Percentiles rank a stretch among this genome's conserved stretches.
Conservation (phyloP, 1,284 basidiomycete species). For the Tylopilus orsonianus region DNA sequence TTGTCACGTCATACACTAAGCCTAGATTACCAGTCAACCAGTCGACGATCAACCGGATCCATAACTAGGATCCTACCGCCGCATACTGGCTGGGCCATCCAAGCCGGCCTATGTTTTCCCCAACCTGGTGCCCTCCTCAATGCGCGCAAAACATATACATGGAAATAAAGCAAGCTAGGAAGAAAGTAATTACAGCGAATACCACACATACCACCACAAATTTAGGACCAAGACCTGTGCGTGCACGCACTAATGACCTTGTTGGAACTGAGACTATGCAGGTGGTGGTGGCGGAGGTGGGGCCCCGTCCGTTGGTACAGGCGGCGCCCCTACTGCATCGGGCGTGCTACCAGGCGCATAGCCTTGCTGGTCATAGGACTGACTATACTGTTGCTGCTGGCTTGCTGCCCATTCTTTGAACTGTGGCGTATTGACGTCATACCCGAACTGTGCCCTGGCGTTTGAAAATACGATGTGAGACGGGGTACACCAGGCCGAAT, state of each 20-base stretch:
- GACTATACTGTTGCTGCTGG: constrained; percentile 69
- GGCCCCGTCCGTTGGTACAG: constrained; percentile 28
- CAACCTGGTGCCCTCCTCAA: neutral
- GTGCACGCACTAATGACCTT: neutral
- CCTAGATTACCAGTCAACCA: too few relatives aligned
- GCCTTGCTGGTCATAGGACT: constrained; percentile 59
- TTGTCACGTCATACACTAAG: too few relatives aligned
- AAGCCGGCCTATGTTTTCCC: too few relatives aligned
- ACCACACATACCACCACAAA: constrained; percentile 1
- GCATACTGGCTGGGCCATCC: too few relatives aligned
- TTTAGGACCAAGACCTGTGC: constrained; percentile 5
- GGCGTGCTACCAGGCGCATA: constrained; percentile 28
- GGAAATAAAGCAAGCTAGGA: constrained; percentile 33
- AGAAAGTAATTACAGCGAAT: constrained; percentile 22
- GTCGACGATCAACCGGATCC: too few relatives aligned
- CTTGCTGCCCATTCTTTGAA: constrained; percentile 78
- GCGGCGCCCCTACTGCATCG: constrained; percentile 34
- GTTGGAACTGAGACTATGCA: constrained; percentile 12
- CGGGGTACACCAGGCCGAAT: neutral
- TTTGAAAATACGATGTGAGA: neutral
- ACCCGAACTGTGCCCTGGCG: constrained; percentile 81
- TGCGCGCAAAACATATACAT: constrained; percentile 28
- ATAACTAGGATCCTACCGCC: too few relatives aligned
- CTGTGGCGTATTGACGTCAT: constrained; percentile 80
- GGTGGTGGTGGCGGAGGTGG: constrained; percentile 23